Percentiles rank a stretch among this genome's conserved stretches.
phyloP scores from a whole-genome alignment of 495 filamentous ascomycete species.

The Penicillium manginii region DNA sequence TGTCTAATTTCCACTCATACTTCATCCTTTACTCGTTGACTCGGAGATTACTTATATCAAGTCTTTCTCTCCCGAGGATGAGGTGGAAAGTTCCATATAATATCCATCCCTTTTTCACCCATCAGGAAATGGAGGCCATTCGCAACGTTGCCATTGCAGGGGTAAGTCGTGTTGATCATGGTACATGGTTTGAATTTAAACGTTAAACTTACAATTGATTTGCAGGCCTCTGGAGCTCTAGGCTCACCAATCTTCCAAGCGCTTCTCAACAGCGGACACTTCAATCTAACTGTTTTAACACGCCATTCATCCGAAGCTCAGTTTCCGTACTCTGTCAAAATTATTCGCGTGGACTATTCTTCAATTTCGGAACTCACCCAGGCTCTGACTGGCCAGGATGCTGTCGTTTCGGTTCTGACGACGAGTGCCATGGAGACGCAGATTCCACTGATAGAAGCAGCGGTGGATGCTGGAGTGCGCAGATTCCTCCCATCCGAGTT shows the following conservation, averaged over 20 bases:
- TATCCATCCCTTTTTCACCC: too few species aligned
- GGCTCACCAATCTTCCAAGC: neutral
- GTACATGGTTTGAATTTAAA: neutral
- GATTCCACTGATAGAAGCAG: constrained; percentile 53
- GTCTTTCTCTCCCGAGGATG: too few species aligned
- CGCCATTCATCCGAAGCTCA: neutral
- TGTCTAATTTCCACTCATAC: neutral
- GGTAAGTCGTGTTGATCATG: neutral
- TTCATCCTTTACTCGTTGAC: too few species aligned
- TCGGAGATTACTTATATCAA: too few species aligned
- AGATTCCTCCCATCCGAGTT: constrained; percentile 60
- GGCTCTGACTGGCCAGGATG: constrained; percentile 40
- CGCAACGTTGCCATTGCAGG: neutral
- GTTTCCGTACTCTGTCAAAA: neutral
- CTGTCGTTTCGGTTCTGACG: constrained; percentile 39
- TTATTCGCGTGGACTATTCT: constrained; percentile 24
- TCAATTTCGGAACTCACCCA: constrained; percentile 22
- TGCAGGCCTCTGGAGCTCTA: neutral
- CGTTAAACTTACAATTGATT: neutral
- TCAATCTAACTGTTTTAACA: neutral
- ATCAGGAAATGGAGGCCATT: neutral
- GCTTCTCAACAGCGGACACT: neutral
- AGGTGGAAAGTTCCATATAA: too few species aligned
- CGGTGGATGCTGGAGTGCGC: constrained; percentile 54
- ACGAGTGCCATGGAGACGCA: constrained; percentile 32